Base-by-base conservation (phyloP, 1,284 basidiomycete species). In the Somion occarium region DNA sequence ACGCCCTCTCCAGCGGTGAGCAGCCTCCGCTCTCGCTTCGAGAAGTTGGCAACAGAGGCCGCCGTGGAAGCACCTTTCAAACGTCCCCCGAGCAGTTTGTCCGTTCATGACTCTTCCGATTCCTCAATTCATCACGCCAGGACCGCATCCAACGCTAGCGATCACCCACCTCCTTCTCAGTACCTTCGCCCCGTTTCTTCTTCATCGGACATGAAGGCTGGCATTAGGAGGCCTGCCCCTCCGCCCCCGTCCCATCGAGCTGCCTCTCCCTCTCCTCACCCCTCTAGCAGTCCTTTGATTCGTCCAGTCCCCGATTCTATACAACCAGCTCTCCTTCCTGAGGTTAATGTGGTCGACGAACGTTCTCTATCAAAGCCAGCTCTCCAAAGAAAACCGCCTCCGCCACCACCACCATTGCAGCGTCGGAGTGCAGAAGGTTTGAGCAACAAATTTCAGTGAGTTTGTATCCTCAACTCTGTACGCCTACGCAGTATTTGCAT, bases 1-100 rank as follows among this genome's bases (percentile, higher is more conserved):
- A 69, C 67, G 5, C 72, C 81, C 24, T 70, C 74, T 4, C 78
- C 76, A 37, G 80, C 84, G 3, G 85, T 89, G 50, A 82, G 76
- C 64, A 85, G 73, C 53, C 72, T 89, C 23, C 78, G 78, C 48
- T 85, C 82, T 19, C 78, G 71, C 60, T 89, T 88, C 61, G 86
- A 89, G 62, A 74, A 77, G 59, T 66, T 83, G 34, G 76, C 79
- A 15, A 59, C 60, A 59, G 59, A 70, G 22, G 54, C 57, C 19
- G 48, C 48, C 25, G 44, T 50, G 4, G 23, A 59, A 12, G 53
- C 52, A n/a, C 49, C 57, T 11, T 51, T 53, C 30, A 62, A 61
- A 39, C 55, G 43, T 44, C 59, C 57, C 19, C 38, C 56, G 37
- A 55, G 50, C 46, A 54, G 46, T 34, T 46, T 53, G 42, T 55